Conservation (phyloP, 2,329 filamentous ascomycete species). For the Dothideomycetes sp. region DNA sequence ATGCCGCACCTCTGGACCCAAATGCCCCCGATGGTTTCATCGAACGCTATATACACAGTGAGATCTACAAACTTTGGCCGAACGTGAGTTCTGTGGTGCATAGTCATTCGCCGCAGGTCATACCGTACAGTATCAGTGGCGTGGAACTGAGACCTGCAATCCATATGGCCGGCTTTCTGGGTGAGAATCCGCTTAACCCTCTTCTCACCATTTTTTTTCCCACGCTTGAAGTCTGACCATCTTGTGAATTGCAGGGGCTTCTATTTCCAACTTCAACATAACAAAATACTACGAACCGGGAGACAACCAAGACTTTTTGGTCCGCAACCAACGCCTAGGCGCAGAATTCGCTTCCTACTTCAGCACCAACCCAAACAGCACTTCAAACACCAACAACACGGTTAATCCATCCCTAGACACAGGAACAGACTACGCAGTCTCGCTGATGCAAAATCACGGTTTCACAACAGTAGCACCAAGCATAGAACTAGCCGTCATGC, state of each 20-base stretch:
- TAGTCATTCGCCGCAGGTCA: slow-evolving; percentile 35
- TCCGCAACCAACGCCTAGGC: slow-evolving; percentile 18
- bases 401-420: too few relatives aligned
- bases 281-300: slow-evolving; percentile 15
- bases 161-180: slow-evolving; percentile 39
- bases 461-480: slow-evolving; percentile 32
- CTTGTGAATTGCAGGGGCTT: not conserved
- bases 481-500: slow-evolving; percentile 34
- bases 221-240: not conserved
- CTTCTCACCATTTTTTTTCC: too few relatives aligned
- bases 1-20: slow-evolving; percentile 34
- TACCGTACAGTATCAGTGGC: slow-evolving; percentile 34
- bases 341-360: slow-evolving; percentile 18
- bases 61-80: slow-evolving; percentile 36
- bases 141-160: slow-evolving; percentile 33
- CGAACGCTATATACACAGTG: slow-evolving; percentile 41
- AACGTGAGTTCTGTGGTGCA: slow-evolving; percentile 35
- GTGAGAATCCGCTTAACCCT: slow-evolving; percentile 18
- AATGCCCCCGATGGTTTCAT: slow-evolving; percentile 32
- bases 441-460: slow-evolving; percentile 40
- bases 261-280: slow-evolving; percentile 20
- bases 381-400: too few relatives aligned
- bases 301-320: slow-evolving; percentile 20
- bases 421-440: slow-evolving; percentile 26
- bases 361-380: slow-evolving; percentile 4